phyloP scores from a whole-genome alignment of 495 filamentous ascomycete genomes.

The Xylona heveae region DNA sequence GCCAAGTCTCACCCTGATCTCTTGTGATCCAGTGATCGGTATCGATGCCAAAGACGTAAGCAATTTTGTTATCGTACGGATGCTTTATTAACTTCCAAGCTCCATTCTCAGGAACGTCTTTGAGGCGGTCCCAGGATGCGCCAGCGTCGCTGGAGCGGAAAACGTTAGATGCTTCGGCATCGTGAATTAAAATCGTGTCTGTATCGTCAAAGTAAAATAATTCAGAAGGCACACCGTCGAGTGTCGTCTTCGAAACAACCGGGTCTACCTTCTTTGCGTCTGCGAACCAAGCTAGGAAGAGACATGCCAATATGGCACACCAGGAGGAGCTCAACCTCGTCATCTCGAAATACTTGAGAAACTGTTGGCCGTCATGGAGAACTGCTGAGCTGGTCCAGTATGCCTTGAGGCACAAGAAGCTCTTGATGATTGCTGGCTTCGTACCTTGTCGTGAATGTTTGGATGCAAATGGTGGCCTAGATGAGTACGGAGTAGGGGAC shows the following conservation, averaged over 20 bases:
- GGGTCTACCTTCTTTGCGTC: conserved; percentile 28
- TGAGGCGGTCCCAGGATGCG: conserved; percentile 41
- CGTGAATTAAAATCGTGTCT: conserved; percentile 49
- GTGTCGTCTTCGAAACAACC: conserved; percentile 26
- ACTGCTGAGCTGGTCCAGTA: background rate
- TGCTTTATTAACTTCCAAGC: conserved; percentile 43
- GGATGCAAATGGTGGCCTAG: too few relatives aligned
- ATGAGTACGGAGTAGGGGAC: too few relatives aligned
- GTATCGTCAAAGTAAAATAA: conserved; percentile 79
- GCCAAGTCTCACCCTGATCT: conserved; percentile 65
- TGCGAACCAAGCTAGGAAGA: conserved; percentile 2
- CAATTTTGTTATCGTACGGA: conserved; percentile 52
- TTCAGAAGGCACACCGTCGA: conserved; percentile 36
- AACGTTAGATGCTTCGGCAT: conserved; percentile 28
- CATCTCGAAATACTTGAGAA: background rate
- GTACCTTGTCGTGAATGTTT: background rate
- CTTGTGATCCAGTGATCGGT: conserved; percentile 56
- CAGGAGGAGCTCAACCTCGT: background rate
- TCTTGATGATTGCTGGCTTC: background rate
- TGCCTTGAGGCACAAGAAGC: background rate
- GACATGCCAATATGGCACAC: background rate
- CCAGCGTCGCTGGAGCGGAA: conserved; percentile 64
- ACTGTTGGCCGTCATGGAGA: background rate
- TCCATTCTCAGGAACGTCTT: conserved; percentile 39
- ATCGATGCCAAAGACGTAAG: conserved; percentile 50